These are phyloP conservation scores for Climacium dendroides DNA, from an alignment of 225 moss, liverwort and hornwort genomes.

Conservation along the genomic window DNA sequence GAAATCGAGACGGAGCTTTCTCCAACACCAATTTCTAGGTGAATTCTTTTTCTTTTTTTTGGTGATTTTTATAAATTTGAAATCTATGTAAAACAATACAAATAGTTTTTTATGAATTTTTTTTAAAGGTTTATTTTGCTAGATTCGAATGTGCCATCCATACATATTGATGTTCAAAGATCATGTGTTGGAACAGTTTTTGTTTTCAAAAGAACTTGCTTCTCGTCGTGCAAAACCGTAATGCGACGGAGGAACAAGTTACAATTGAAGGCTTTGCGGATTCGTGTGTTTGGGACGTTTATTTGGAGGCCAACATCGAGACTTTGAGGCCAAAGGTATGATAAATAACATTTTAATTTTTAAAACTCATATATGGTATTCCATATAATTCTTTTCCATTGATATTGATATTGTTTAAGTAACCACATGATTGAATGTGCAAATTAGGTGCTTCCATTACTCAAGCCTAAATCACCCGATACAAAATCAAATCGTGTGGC, in stretches of 20 bases:
- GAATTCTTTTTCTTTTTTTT: background rate
- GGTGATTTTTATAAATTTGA: background rate
- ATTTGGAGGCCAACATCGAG: conserved; percentile 20
- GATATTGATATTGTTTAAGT: background rate
- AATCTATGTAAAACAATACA: background rate
- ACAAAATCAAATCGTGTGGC: conserved; percentile 30
- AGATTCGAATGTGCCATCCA: background rate
- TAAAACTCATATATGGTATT: background rate
- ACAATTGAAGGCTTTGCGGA: conserved; percentile 23
- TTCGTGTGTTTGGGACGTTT: conserved; percentile 34
- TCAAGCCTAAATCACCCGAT: background rate
- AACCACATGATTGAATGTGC: background rate
- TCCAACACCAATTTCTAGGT: conserved; percentile 6
- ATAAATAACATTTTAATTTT: background rate
- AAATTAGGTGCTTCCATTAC: conserved; percentile 9
- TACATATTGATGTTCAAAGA: background rate
- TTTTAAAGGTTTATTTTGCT: background rate
- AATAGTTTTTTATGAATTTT: background rate
- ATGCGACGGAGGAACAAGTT: conserved; percentile 20
- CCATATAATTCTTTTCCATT: background rate
- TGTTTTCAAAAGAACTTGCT: conserved; percentile 32
- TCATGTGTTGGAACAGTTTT: conserved; percentile 1
- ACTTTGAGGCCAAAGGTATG: conserved; percentile 28
- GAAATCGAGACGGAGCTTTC: conserved; percentile 40
- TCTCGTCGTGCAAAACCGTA: conserved; percentile 30